Base-by-base conservation (phyloP, 75 land plant species). In the Pinus tabuliformis region DNA sequence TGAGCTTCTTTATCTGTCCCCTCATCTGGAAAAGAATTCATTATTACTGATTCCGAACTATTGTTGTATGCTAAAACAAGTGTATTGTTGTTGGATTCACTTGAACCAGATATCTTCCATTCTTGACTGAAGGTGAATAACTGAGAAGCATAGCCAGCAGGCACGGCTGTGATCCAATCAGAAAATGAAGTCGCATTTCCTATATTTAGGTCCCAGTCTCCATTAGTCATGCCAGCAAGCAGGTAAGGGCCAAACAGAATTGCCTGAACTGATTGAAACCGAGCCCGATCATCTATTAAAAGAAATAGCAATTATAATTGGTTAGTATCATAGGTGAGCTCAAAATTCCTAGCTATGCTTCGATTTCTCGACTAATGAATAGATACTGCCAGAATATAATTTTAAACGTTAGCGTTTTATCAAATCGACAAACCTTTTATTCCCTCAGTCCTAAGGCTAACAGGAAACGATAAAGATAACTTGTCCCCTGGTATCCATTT, bases 161-260 rank as follows among this genome's bases (percentile, higher is more conserved):
- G 89, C 16, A 90, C 30, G 14, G 87, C 75, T 18, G 78, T 71
- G 18, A 87, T 77, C 85, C 82, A 85, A 28, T 85, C 82, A 20
- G 82, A 83, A 4, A 78, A 56, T 30, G 83, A 21, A 60, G 62
- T 21, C 7, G 22, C 6, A 6, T 60, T 60, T n/a, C 56, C 75
- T 7, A 77, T 56, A 58, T 79, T 76, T 37, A 90, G 78, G 59
- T 83, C 82, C 81, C 84, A 84, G 21, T 89, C 90, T 59, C 90
- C 88, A 59, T 17, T 54, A 64, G 82, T 88, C 60, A 86, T 70
- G 56, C 93, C 98, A 52, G 87, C 91, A 49, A 95, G 90, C 36
- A 95, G 78, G 73, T 89, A 90, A 8, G 95, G 95, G 33, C 98
- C 95, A 72, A 78, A 95, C 1, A 92, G 83, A 6, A 95, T 83